Conservation (phyloP, 1,139 yeast genomes). For the Zhuliangozyma parablackwelliae region DNA sequence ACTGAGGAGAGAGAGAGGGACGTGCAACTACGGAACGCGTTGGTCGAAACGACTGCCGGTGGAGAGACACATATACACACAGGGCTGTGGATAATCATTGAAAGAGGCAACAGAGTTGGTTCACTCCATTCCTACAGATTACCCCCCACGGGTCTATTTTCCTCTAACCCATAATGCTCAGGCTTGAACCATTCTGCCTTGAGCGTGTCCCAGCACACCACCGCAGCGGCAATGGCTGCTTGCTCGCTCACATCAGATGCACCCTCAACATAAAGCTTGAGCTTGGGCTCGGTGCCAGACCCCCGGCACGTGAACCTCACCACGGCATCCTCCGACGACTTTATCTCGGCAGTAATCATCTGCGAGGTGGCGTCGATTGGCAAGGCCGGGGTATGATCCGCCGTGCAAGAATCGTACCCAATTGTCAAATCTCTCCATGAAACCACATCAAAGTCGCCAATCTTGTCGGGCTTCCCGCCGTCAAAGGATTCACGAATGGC, state of each 20-base stretch:
- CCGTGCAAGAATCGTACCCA: slow-evolving; percentile 73
- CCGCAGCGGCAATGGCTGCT: slow-evolving; percentile 50
- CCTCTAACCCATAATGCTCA: slow-evolving; percentile 31
- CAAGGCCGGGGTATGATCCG: slow-evolving; percentile 52
- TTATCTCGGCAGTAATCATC: slow-evolving; percentile 60
- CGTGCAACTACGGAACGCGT: too few relatives aligned
- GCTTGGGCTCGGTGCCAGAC: slow-evolving; percentile 94
- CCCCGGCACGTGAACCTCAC: slow-evolving; percentile 86
- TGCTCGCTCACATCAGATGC: slow-evolving; percentile 36
- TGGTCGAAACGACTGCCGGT: too few relatives aligned
- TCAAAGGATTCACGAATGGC: slow-evolving; percentile 40
- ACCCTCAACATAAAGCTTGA: slow-evolving; percentile 89
- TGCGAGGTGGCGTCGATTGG: slow-evolving; percentile 74
- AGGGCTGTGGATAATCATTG: too few relatives aligned
- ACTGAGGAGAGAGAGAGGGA: background rate
- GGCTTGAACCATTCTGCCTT: slow-evolving; percentile 60
- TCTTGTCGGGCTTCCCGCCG: slow-evolving; percentile 32
- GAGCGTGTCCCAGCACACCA: slow-evolving; percentile 64
- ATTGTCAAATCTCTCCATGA: slow-evolving; percentile 81
- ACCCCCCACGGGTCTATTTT: slow-evolving; percentile 12
- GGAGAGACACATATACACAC: too few relatives aligned
- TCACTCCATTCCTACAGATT: background rate
- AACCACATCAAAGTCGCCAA: slow-evolving; percentile 53
- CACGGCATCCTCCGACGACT: slow-evolving; percentile 18
- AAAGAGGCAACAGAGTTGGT: background rate